phyloP scores from a whole-genome alignment of 371 early-diverging fungal genomes.

The Syncephalastrum monosporum region DNA sequence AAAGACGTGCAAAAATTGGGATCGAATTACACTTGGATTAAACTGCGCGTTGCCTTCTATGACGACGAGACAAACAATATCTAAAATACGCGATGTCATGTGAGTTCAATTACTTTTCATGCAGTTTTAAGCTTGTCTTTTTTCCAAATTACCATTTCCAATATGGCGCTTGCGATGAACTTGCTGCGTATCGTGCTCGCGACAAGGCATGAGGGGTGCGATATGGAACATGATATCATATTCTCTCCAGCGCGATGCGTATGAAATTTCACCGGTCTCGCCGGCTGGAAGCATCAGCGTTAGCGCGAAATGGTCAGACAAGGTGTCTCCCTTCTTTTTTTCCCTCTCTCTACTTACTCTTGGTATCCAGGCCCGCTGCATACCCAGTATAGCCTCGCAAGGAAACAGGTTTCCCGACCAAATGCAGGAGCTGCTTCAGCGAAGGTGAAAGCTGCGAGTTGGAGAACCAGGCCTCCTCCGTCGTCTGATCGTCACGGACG shows the following conservation, averaged over 20 bases:
- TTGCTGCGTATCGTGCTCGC: constrained; percentile 71
- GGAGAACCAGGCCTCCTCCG: constrained; percentile 75
- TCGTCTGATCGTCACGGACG: constrained; percentile 61
- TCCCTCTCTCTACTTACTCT: constrained; percentile 44
- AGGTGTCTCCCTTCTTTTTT: neutral
- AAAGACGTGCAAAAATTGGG: constrained; percentile 74
- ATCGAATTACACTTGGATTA: constrained; percentile 61
- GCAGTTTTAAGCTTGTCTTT: constrained; percentile 2
- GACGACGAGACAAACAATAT: constrained; percentile 73
- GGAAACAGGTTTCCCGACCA: constrained; percentile 72
- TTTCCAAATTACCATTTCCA: constrained; percentile 63
- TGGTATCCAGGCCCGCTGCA: constrained; percentile 80
- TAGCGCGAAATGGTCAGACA: too few relatives aligned
- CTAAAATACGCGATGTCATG: constrained; percentile 23
- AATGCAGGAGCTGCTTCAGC: constrained; percentile 64
- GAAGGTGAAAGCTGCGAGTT: constrained; percentile 62
- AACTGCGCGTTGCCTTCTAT: constrained; percentile 57
- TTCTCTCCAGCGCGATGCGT: constrained; percentile 74
- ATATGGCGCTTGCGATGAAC: constrained; percentile 81
- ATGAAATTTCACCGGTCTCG: constrained; percentile 71
- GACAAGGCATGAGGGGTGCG: constrained; percentile 72
- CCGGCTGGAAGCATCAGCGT: constrained; percentile 29
- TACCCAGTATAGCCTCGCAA: constrained; percentile 78
- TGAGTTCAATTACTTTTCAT: neutral
- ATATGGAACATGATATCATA: constrained; percentile 87